Percentiles rank a stretch among this genome's conserved stretches.
Conservation (phyloP, 345 rosid species). For the Mallotus nudiflorus region DNA sequence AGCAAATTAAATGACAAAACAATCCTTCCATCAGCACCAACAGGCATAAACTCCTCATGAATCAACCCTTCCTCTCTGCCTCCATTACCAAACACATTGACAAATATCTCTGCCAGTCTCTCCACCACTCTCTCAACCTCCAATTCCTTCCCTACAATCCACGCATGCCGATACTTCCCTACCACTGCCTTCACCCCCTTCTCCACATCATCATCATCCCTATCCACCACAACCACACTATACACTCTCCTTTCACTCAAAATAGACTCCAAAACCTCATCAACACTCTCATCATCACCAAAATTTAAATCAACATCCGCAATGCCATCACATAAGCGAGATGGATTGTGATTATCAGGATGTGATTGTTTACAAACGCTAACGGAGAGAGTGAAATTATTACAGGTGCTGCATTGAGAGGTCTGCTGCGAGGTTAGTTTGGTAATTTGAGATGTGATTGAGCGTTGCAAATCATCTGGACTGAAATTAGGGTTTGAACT, state of each 20-base stretch:
- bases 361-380: slow-evolving; percentile 5
- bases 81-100: slow-evolving; percentile 76
- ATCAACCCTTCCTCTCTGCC: slow-evolving; percentile 73
- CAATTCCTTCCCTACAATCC: slow-evolving; percentile 64
- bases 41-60: slow-evolving; percentile 89
- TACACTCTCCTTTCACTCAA: slow-evolving; percentile 43
- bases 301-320: slow-evolving; percentile 34
- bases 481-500: slow-evolving; percentile 28
- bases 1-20: slow-evolving; percentile 87
- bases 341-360: slow-evolving; percentile 7
- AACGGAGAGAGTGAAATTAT: slow-evolving; percentile 58
- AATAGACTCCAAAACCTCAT: slow-evolving; percentile 53
- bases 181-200: slow-evolving; percentile 55
- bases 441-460: slow-evolving; percentile 46
- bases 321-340: slow-evolving; percentile 51
- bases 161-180: slow-evolving; percentile 84
- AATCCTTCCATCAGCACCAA: slow-evolving; percentile 86
- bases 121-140: slow-evolving; percentile 40
- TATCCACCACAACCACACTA: slow-evolving; percentile 55
- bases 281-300: slow-evolving; percentile 50
- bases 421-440: slow-evolving; percentile 34
- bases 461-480: slow-evolving; percentile 37
- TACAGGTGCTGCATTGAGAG: slow-evolving; percentile 41
- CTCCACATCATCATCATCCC: slow-evolving; percentile 20
- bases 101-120: slow-evolving; percentile 66